Conservation (phyloP, 805 yeast species). For the Kodamaea kaohsiungensis region DNA sequence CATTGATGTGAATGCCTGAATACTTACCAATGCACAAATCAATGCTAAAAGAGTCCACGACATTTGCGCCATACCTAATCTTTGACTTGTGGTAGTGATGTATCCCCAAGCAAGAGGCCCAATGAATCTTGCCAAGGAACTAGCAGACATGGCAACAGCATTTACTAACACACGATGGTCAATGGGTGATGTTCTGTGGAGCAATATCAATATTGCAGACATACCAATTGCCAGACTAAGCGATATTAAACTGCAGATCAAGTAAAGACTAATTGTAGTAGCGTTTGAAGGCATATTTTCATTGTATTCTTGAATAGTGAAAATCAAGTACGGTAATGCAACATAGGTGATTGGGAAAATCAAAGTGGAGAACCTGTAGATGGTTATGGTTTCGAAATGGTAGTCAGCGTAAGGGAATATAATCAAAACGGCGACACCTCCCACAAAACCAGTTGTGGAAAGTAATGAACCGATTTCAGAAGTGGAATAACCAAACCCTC, state of each 20-base stretch:
- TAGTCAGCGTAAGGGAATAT: constrained; percentile 55
- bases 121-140: constrained; percentile 55
- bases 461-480: constrained; percentile 51
- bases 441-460: constrained; percentile 55
- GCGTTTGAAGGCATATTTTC: constrained; percentile 23
- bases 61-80: constrained; percentile 23
- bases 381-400: constrained; percentile 43
- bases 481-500: constrained; percentile 54
- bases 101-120: constrained; percentile 62
- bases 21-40: constrained; percentile 14
- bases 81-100: constrained; percentile 32
- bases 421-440: constrained; percentile 49
- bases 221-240: constrained; percentile 47
- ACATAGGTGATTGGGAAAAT: constrained; percentile 48
- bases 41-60: constrained; percentile 34
- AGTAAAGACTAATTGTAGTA: constrained; percentile 27
- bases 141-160: constrained; percentile 54
- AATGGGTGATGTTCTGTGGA: constrained; percentile 55
- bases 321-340: constrained; percentile 49
- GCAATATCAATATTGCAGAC: constrained; percentile 54
- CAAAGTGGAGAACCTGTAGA: constrained; percentile 43
- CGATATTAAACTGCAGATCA: constrained; percentile 24
- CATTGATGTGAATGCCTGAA: constrained; percentile 19
- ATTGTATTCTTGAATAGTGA: constrained; percentile 39
- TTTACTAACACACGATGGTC: constrained; percentile 60